phyloP scores from a whole-genome alignment of 75 land plant genomes.

The Pseudotsuga menziesii region DNA sequence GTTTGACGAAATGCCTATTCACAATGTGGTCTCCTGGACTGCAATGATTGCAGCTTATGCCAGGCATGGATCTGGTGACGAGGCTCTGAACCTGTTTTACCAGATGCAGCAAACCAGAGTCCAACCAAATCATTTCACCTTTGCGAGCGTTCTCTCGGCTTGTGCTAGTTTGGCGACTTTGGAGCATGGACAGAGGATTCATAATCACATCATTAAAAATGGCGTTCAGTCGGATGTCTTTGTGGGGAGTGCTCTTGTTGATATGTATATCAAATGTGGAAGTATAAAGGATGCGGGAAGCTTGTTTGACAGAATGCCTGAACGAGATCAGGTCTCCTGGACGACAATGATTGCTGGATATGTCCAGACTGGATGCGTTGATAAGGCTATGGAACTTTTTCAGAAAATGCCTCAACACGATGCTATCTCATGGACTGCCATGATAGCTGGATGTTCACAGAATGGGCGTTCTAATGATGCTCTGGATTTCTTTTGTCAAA shows the following conservation, averaged over 20 bases:
- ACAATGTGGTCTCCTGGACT: conserved; percentile 13
- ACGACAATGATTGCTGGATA: conserved; percentile 11
- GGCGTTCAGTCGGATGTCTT: conserved; percentile 6
- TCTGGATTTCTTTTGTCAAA: too few species aligned
- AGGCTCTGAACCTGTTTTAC: conserved; percentile 14
- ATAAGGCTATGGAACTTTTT: conserved; percentile 12
- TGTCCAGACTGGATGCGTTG: conserved; percentile 13
- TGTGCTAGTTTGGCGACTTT: conserved; percentile 7
- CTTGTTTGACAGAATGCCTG: conserved; percentile 15
- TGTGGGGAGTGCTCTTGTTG: conserved; percentile 21
- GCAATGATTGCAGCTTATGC: conserved; percentile 14
- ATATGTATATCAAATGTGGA: conserved; percentile 27
- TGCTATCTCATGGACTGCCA: conserved; percentile 16
- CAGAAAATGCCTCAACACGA: conserved; percentile 8
- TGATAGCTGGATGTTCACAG: conserved; percentile 18
- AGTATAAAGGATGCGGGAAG: conserved; percentile 12
- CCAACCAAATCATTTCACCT: conserved; percentile 14
- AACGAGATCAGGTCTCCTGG: conserved; percentile 16
- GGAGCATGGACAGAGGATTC: conserved; percentile 7
- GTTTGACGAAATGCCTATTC: conserved; percentile 8
- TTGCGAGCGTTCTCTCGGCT: conserved; percentile 6
- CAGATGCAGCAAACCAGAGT: background rate
- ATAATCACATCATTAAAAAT: conserved; percentile 3
- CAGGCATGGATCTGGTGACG: background rate
- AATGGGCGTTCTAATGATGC: background rate